Base-by-base conservation (phyloP, 306 rosid species). In the Alnus glutinosa region DNA sequence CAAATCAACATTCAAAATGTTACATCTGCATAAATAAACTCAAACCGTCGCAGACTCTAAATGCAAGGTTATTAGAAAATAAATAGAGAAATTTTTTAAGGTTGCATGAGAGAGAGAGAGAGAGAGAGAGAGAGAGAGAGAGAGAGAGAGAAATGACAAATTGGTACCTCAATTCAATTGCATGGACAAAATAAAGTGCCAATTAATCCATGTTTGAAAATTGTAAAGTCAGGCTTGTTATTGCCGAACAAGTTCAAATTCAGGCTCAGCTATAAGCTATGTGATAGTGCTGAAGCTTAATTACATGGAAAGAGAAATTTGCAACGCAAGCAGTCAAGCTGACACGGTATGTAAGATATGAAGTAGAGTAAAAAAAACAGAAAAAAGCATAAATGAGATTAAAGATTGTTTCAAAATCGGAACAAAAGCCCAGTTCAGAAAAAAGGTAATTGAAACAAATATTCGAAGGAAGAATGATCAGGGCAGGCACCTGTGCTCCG, bases 401-500 rank as follows among this genome's bases (percentile, higher is more conserved):
- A 2, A 18, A 42, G 5, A 55, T 18, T 55, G 3, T 55, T 55
- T 59, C 66, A 42, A n/a, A 49, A 47, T 12, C 7, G 54, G 36
- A 10, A 19, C 28, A 9, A 69, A 39, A 46, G 15, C 9, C 47
- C 34, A 71, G 55, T 36, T 39, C 61, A 54, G 32, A 42, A 72
- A 64, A 64, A 85, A 75, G 63, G 2, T 37, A 72, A 28, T 42
- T 77, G 59, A 69, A 77, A 59, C 49, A 71, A 18, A 57, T 76
- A 49, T 46, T 34, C 5, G 14, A 23, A 28, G 32, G 54, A 59
- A 64, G 69, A 16, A 51, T 66, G 69, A 71, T 36, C 44, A 7
- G 6, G 55, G 62, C 52, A 79, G 67, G 64, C 78, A 94, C 98
- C 97, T 94, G 98, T 4, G 90, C 90, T 84, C 95, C 98, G 74